phyloP scores from a whole-genome alignment of 2,329 filamentous ascomycete species.

The Acephala macrosclerotiorum region DNA sequence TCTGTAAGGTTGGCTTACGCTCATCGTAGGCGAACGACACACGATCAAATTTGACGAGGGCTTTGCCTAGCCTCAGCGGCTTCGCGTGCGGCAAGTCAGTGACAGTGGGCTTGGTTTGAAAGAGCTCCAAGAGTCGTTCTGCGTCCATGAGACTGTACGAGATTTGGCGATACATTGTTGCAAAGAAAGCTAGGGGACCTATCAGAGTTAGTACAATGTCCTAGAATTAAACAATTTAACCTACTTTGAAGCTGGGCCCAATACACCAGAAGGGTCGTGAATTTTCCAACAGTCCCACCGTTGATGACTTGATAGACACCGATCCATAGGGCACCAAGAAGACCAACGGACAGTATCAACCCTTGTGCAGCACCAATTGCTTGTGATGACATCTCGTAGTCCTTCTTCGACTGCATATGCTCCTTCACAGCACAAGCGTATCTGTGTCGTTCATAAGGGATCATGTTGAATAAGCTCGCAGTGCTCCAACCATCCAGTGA shows the following conservation, averaged over 20 bases:
- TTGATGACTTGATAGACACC: conserved; percentile 46
- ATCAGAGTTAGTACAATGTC: conserved; percentile 32
- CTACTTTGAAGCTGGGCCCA: conserved; percentile 59
- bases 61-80: conserved; percentile 51
- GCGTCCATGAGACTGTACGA: conserved; percentile 68
- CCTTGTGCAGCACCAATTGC: conserved; percentile 59
- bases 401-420: conserved; percentile 46
- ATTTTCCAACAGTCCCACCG: conserved; percentile 60
- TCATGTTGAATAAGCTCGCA: conserved; percentile 60
- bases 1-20: conserved; percentile 43
- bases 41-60: conserved; percentile 43
- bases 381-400: conserved; percentile 46
- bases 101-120: conserved; percentile 65
- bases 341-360: conserved; percentile 57
- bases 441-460: conserved; percentile 58
- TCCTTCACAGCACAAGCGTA: conserved; percentile 52
- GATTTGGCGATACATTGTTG: conserved; percentile 55
- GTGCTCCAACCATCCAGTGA: conserved; percentile 49
- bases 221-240: conserved; percentile 31
- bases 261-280: conserved; percentile 71
- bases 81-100: conserved; percentile 54
- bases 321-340: conserved; percentile 49
- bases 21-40: conserved; percentile 49
- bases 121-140: conserved; percentile 64
- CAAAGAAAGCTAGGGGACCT: conserved; percentile 47